Conservation (phyloP, 345 rosid genomes). For the Geranium brycei region DNA sequence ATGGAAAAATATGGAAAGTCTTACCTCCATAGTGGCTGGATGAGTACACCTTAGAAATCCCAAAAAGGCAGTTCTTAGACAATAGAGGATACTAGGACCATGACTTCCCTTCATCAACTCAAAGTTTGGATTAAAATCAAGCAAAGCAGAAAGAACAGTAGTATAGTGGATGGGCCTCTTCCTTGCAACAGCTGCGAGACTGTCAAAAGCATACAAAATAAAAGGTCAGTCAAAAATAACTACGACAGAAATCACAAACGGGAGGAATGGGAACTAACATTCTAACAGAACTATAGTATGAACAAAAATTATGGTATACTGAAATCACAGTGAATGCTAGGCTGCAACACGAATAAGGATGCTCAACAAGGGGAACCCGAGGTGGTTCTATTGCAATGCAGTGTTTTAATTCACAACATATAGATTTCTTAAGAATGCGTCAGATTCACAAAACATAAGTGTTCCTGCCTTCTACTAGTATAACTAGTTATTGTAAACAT, state of each 20-base stretch:
- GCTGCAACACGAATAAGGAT: neutral
- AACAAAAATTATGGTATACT: neutral
- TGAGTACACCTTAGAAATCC: conserved; percentile 78
- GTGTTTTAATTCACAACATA: too few relatives aligned
- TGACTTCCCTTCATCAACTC: conserved; percentile 52
- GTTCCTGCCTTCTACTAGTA: too few relatives aligned
- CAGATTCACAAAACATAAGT: too few relatives aligned
- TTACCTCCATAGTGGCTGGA: conserved; percentile 71
- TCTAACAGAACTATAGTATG: neutral
- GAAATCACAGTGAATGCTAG: neutral
- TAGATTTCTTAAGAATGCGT: too few relatives aligned
- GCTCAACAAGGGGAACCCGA: neutral
- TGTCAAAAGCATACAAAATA: conserved; percentile 23
- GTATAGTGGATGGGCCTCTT: conserved; percentile 69
- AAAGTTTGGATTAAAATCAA: conserved; percentile 52
- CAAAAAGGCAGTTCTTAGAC: conserved; percentile 79
- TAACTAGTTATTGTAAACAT: too few relatives aligned
- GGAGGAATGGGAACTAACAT: neutral
- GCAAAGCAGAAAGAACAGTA: conserved; percentile 57
- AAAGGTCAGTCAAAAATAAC: conserved; percentile 15
- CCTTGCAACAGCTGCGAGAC: conserved; percentile 85
- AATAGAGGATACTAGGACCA: conserved; percentile 63
- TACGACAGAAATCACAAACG: neutral
- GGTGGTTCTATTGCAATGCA: too few relatives aligned
- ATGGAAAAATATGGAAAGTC: conserved; percentile 4